A percentile compares a stretch with the other conserved stretches of the same genome.
phyloP scores from a whole-genome alignment of 768 basidiomycete species.

The Leccinum arenicola region DNA sequence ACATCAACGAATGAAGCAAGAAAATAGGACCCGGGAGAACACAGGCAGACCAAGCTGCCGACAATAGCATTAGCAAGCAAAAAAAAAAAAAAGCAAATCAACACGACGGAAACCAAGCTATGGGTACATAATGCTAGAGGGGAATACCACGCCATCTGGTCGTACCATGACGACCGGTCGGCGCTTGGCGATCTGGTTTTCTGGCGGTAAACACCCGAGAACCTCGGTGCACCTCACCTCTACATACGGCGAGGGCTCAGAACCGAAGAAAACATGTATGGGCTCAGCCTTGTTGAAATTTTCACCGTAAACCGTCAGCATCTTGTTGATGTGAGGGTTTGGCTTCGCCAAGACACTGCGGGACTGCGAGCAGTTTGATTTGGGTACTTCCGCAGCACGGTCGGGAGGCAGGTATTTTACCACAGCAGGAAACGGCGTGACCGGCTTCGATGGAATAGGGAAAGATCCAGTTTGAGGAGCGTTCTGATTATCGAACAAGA shows the following conservation, averaged over 20 bases:
- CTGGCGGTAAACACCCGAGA: slow-evolving; percentile 76
- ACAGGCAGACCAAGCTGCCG: slow-evolving; percentile 29
- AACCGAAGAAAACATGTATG: slow-evolving; percentile 81
- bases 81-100: slow-evolving; percentile 14
- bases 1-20: slow-evolving; percentile 13
- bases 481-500: slow-evolving; percentile 77
- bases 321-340: slow-evolving; percentile 72
- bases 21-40: slow-evolving; percentile 22
- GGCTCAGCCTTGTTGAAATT: slow-evolving; percentile 85
- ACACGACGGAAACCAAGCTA: slow-evolving; percentile 36
- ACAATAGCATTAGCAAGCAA: slow-evolving; percentile 20
- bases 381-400: slow-evolving; percentile 79
- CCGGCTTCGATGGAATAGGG: slow-evolving; percentile 76
- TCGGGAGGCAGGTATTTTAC: slow-evolving; percentile 91
- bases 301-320: slow-evolving; percentile 86
- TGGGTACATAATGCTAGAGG: slow-evolving; percentile 78
- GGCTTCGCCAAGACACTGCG: slow-evolving; percentile 73
- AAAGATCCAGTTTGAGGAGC: slow-evolving; percentile 69
- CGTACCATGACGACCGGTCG: slow-evolving; percentile 81
- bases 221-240: slow-evolving; percentile 88
- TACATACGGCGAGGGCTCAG: slow-evolving; percentile 81
- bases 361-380: slow-evolving; percentile 62
- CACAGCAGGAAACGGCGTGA: slow-evolving; percentile 83
- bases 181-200: slow-evolving; percentile 61
- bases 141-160: slow-evolving; percentile 84